Evolutionary conservation across 2,329 filamentous ascomycete species (phyloP).

Genomic region (Pseudogymnoascus sp.): DNA sequence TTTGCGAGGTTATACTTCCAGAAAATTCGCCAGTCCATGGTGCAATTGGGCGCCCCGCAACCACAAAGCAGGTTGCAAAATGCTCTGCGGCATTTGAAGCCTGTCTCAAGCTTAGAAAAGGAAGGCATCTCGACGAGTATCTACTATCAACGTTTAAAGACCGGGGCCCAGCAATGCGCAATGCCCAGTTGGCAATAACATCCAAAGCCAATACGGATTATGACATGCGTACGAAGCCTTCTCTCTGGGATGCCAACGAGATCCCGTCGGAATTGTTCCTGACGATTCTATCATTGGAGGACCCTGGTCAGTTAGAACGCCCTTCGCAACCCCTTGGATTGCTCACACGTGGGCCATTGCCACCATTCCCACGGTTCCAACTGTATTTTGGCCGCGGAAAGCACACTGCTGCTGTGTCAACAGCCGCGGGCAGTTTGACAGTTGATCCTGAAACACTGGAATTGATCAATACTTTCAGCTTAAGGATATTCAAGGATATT

Average conservation of each 20-base stretch:
- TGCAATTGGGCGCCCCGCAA: constrained; percentile 54
- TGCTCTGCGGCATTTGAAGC: constrained; percentile 83
- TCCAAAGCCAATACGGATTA: constrained; percentile 70
- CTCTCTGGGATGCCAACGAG: constrained; percentile 55
- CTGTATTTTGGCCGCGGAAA: constrained; percentile 63
- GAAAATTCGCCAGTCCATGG: constrained; percentile 63
- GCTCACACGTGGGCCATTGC: constrained; percentile 60
- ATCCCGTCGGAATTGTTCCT: constrained; percentile 50
- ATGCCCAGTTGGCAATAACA: constrained; percentile 75
- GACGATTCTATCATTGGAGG: constrained; percentile 52
- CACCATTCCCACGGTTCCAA: constrained; percentile 58
- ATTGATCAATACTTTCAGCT: constrained; percentile 62
- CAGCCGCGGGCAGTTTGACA: constrained; percentile 35
- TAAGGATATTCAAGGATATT: constrained; percentile 70
- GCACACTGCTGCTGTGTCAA: constrained; percentile 50
- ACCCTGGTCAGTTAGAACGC: constrained; percentile 49
- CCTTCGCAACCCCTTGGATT: constrained; percentile 59
- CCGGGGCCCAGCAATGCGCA: constrained; percentile 72
- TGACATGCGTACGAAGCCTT: constrained; percentile 70
- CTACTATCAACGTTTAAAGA: constrained; percentile 68
- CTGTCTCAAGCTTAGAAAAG: constrained; percentile 61
- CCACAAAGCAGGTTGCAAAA: constrained; percentile 71
- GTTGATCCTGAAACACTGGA: constrained; percentile 40
- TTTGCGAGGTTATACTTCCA: constrained; percentile 75
- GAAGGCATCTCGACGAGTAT: constrained; percentile 63